phyloP scores from a whole-genome alignment of 1,284 basidiomycete genomes.

The Lentinus polychrous region DNA sequence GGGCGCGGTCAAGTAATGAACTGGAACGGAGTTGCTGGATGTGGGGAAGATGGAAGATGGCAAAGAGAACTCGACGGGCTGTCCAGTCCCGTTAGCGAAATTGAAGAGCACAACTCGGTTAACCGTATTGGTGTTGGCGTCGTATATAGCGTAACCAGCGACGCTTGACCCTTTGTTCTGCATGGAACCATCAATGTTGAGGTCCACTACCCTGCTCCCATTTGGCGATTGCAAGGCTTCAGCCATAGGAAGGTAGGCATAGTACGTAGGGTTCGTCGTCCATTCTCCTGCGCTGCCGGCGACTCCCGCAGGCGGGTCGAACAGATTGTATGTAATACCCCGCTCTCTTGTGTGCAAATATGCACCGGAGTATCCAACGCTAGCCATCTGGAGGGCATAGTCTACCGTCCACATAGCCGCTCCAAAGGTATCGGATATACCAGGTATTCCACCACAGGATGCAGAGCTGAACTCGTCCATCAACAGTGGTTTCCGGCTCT shows the following conservation, averaged over 20 bases:
- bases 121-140: slow-evolving; percentile 30
- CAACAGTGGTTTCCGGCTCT: slow-evolving; percentile 36
- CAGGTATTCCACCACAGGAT: slow-evolving; percentile 55
- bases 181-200: slow-evolving; percentile 35
- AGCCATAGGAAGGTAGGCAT: slow-evolving; percentile 48
- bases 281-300: slow-evolving; percentile 33
- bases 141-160: slow-evolving; percentile 58
- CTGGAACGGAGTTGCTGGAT: slow-evolving; percentile 23
- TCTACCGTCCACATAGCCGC: slow-evolving; percentile 55
- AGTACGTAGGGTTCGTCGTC: slow-evolving; percentile 49
- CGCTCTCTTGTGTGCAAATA: slow-evolving; percentile 46
- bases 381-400: slow-evolving; percentile 45
- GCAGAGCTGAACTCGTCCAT: slow-evolving; percentile 64
- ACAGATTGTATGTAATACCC: slow-evolving; percentile 43
- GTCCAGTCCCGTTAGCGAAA: slow-evolving; percentile 35
- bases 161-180: slow-evolving; percentile 28
- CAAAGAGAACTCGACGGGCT: slow-evolving; percentile 27
- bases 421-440: slow-evolving; percentile 58
- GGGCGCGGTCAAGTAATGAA: slow-evolving; percentile 38
- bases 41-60: slow-evolving; percentile 22
- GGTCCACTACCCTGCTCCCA: slow-evolving; percentile 43
- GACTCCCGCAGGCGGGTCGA: slow-evolving; percentile 34
- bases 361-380: slow-evolving; percentile 38
- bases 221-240: slow-evolving; percentile 43
- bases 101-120: slow-evolving; percentile 55